Base-by-base conservation (phyloP, 1,284 basidiomycete genomes). In the Albatrellus sp. region DNA sequence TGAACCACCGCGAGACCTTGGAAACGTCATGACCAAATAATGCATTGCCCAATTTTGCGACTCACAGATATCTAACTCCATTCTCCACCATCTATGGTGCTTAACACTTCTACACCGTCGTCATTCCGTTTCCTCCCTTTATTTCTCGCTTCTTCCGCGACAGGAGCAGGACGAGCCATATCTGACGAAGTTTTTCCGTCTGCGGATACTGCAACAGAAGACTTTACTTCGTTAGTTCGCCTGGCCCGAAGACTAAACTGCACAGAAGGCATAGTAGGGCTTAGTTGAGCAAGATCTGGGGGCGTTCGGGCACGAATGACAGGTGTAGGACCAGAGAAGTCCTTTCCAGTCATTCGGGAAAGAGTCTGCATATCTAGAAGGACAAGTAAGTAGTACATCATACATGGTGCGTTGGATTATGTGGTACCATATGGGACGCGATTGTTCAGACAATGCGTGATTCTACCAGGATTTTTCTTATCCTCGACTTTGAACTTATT, bases 401-500 rank as follows among this genome's bases (percentile, higher is more conserved):
- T 14, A 42, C 34, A 45, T 19, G 9, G 38, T 63, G 68, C 46
- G 36, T n/a, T 10, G 39, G 29, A 14, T 7, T 30, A 43, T 14
- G 7, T 24, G 28, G 13, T 53, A 85, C 83, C 82, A 49, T 83
- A 80, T 42, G 83, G 81, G 40, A 72, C 67, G 46, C 75, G 72
- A 54, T 83, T 77, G 43, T 75, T 75, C 14, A 87, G 61, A 54
- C 73, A 81, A 48, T 73, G 68, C 45, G 75, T 78, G 46, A 87
- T 84, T 37, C 81, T 69, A 14, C 66, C 69, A 20, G 79, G 70
- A 56, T 90, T 81, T 55, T 72, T 77, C 62, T 77, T 85, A 58
- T 93, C 90, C 60, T 93, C 90, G 0, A 77, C 70, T 54, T 86
- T 90, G 68, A 90, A 93, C 60, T 94, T 94, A 55, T 84, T 83